These are phyloP conservation scores for Corallochytrium limacisporum DNA, from an alignment of 78 protist species.

Conservation along the genomic window DNA sequence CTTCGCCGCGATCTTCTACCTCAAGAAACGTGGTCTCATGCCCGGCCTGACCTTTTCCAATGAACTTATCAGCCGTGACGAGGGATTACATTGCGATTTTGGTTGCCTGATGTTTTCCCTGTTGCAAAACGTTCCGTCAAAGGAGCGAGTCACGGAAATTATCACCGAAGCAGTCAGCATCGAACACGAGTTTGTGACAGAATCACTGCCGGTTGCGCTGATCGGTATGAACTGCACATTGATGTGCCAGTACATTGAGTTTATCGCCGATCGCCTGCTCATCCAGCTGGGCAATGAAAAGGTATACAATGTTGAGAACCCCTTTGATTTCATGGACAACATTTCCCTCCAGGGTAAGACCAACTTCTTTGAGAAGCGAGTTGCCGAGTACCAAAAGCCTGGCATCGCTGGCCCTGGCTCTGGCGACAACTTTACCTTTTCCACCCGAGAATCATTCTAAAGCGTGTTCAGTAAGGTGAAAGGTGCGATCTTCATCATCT, in stretches of 20 bases:
- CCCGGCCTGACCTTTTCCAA: conserved; percentile 87
- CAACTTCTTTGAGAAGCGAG: conserved; percentile 96
- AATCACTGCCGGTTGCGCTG: conserved; percentile 81
- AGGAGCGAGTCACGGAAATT: conserved; percentile 20
- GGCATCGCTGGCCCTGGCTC: no score
- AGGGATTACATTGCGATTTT: conserved; percentile 90
- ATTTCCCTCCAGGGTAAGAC: conserved; percentile 92
- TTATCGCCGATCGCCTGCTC: conserved; percentile 88
- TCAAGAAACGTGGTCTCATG: conserved; percentile 87
- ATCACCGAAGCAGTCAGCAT: conserved; percentile 74
- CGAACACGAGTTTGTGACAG: conserved; percentile 77
- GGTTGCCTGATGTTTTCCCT: conserved; percentile 76
- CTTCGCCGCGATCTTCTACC: conserved; percentile 91
- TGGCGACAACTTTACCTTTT: no score
- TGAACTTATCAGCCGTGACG: conserved; percentile 88
- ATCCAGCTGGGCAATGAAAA: conserved; percentile 66
- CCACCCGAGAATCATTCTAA: no score
- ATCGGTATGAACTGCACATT: conserved; percentile 90
- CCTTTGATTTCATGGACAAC: conserved; percentile 95
- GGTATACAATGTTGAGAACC: conserved; percentile 70
- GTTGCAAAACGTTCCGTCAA: not conserved
- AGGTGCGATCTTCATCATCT: no score
- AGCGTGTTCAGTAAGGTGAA: no score
- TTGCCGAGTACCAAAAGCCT: conserved; percentile 85
- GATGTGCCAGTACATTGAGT: conserved; percentile 92